Conservation (phyloP, 139 green algal species). For the Asterochloris sp. region DNA sequence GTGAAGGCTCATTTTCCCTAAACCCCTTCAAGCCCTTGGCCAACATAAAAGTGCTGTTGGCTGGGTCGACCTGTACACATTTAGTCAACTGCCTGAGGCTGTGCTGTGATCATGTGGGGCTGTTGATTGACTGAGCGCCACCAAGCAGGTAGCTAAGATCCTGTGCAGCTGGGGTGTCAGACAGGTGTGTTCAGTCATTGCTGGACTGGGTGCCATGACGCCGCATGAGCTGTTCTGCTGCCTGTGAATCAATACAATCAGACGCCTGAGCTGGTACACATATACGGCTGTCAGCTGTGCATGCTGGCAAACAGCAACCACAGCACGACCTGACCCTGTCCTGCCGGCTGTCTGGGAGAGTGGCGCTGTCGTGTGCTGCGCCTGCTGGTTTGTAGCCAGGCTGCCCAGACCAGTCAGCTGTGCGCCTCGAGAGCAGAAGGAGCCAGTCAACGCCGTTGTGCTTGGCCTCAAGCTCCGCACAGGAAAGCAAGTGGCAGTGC, state of each 20-base stretch:
- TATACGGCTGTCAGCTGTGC: background rate
- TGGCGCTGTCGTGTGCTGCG: background rate
- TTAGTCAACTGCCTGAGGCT: too few relatives aligned
- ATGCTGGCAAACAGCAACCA: background rate
- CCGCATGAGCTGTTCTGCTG: too few relatives aligned
- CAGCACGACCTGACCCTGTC: background rate
- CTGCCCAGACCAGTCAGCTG: slow-evolving; percentile 87
- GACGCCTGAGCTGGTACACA: too few relatives aligned
- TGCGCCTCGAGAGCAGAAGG: slow-evolving; percentile 78
- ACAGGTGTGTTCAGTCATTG: too few relatives aligned
- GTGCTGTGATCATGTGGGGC: too few relatives aligned
- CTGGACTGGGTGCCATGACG: too few relatives aligned
- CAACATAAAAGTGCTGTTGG: background rate
- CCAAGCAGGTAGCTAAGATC: too few relatives aligned
- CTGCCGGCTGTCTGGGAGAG: slow-evolving; percentile 22
- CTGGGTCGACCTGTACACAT: background rate
- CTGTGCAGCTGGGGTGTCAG: too few relatives aligned
- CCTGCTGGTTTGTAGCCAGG: slow-evolving; percentile 48
- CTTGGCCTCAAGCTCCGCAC: slow-evolving; percentile 49
- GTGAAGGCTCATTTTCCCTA: background rate
- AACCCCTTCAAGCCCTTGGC: background rate
- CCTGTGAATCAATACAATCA: background rate
- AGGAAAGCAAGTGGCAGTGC: background rate
- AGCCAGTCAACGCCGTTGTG: slow-evolving; percentile 51
- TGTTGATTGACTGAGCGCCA: too few relatives aligned